These are phyloP conservation scores for Pythium aquatile DNA, from an alignment of 352 stramenopile species.

Conservation along the genomic window DNA sequence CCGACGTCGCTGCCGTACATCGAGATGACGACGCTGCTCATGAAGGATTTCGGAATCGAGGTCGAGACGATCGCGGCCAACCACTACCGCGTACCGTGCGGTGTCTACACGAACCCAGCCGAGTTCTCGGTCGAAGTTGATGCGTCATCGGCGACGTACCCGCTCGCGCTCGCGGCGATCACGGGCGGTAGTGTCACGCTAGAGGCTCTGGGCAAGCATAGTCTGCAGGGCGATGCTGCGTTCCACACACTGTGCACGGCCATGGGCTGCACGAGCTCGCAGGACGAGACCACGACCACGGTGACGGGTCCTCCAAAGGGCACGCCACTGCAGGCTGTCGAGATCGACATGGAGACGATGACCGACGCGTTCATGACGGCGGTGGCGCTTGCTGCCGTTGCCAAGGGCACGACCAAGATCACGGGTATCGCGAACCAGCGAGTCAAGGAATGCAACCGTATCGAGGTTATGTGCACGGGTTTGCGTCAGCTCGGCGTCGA, in stretches of 20 bases:
- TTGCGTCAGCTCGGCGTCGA: constrained; percentile 93
- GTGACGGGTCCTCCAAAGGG: constrained; percentile 73
- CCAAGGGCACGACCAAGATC: constrained; percentile 95
- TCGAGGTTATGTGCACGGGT: constrained; percentile 97
- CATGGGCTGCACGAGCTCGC: constrained; percentile 76
- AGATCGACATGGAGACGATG: constrained; percentile 98
- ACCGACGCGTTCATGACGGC: constrained; percentile 98
- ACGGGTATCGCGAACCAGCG: constrained; percentile 98
- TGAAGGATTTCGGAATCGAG: constrained; percentile 95
- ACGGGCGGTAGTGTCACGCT: constrained; percentile 94
- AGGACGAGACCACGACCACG: constrained; percentile 63
- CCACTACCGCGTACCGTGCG: constrained; percentile 67
- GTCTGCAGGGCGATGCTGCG: constrained; percentile 93
- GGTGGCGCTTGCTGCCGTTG: constrained; percentile 93
- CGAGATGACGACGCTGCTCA: constrained; percentile 92
- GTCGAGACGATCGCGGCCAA: constrained; percentile 89
- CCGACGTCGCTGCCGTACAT: constrained; percentile 97
- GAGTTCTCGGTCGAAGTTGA: constrained; percentile 92
- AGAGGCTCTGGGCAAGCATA: constrained; percentile 91
- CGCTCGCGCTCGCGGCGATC: constrained; percentile 95
- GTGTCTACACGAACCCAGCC: constrained; percentile 68
- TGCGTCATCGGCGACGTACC: constrained; percentile 96
- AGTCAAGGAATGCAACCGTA: constrained; percentile 98
- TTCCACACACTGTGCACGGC: constrained; percentile 88
- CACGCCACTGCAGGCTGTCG: constrained; percentile 77